A percentile compares a stretch with the other conserved stretches of the same genome.
Evolutionary conservation across 768 basidiomycete genomes (phyloP).

Genomic region (Phylloporus arenicola): DNA sequence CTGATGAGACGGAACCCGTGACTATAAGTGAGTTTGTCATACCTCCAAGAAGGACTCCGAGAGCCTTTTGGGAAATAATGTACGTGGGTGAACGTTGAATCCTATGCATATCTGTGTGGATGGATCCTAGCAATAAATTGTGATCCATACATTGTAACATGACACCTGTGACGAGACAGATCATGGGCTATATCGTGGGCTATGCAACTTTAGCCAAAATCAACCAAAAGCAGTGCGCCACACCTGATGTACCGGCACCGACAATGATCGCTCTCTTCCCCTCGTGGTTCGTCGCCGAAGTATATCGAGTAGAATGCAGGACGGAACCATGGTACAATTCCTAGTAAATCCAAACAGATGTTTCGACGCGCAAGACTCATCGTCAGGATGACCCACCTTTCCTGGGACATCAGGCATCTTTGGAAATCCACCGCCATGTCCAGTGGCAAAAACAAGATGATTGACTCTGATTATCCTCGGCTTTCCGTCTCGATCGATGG

Average conservation of each 20-base stretch:
- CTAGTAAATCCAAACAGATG: conserved; percentile 18
- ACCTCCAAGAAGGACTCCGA: conserved; percentile 14
- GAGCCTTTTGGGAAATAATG: conserved; percentile 16
- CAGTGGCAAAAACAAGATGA: conserved; percentile 55
- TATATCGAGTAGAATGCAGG: conserved; percentile 50
- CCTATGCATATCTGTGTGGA: conserved; percentile 17
- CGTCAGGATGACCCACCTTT: conserved; percentile 25
- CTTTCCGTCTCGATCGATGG: conserved; percentile 28
- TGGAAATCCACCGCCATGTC: conserved; percentile 42
- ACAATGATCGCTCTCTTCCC: conserved; percentile 65
- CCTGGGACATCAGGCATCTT: conserved; percentile 44
- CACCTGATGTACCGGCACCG: conserved; percentile 59
- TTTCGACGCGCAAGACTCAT: not conserved
- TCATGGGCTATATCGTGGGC: conserved; percentile 38
- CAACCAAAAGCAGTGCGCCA: conserved; percentile 1
- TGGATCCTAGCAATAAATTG: conserved; percentile 20
- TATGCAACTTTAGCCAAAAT: conserved; percentile 3
- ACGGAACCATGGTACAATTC: conserved; percentile 48
- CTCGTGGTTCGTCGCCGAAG: conserved; percentile 37
- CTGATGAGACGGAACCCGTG: not conserved
- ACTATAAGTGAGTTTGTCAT: not conserved
- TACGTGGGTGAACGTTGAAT: conserved; percentile 29
- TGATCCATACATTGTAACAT: conserved; percentile 22
- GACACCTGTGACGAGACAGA: conserved; percentile 24
- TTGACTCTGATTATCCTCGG: conserved; percentile 35